phyloP scores from a whole-genome alignment of 495 filamentous ascomycete species.

The Trichoderma parareesei region DNA sequence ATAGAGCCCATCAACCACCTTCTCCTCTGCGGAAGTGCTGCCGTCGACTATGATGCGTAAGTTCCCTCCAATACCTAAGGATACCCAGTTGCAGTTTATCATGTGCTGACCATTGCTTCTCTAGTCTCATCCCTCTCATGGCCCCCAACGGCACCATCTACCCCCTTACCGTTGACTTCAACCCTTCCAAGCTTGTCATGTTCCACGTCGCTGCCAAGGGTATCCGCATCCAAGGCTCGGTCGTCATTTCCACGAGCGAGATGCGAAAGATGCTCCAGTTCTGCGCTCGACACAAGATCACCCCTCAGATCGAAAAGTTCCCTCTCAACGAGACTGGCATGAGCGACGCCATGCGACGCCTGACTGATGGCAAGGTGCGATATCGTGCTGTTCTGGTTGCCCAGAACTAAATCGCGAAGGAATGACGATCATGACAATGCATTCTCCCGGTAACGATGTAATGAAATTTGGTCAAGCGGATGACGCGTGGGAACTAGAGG shows the following conservation, averaged over 20 bases:
- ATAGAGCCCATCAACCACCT: constrained; percentile 76
- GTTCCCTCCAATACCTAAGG: background rate
- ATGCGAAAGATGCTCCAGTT: constrained; percentile 74
- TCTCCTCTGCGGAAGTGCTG: constrained; percentile 47
- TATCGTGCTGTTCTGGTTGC: constrained; percentile 1
- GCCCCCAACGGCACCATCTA: constrained; percentile 65
- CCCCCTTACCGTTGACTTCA: constrained; percentile 58
- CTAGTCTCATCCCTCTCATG: constrained; percentile 68
- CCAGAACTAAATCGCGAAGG: background rate
- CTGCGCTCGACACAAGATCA: constrained; percentile 64
- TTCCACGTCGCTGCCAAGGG: constrained; percentile 65
- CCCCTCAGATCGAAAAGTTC: constrained; percentile 64
- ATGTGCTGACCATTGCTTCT: background rate
- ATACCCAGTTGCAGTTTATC: background rate
- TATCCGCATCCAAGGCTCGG: constrained; percentile 61
- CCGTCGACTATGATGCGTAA: background rate
- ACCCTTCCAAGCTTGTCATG: constrained; percentile 47
- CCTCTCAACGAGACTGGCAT: constrained; percentile 66
- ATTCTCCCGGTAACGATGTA: background rate
- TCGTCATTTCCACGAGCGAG: constrained; percentile 66
- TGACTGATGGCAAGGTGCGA: background rate
- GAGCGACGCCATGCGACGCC: constrained; percentile 20
- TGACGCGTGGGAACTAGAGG: background rate
- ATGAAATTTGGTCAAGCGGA: background rate
- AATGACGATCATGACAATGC: background rate